Percentiles rank a stretch among this genome's conserved stretches.
phyloP scores from a whole-genome alignment of 2,329 filamentous ascomycete species.

The Botryotinia calthae region DNA sequence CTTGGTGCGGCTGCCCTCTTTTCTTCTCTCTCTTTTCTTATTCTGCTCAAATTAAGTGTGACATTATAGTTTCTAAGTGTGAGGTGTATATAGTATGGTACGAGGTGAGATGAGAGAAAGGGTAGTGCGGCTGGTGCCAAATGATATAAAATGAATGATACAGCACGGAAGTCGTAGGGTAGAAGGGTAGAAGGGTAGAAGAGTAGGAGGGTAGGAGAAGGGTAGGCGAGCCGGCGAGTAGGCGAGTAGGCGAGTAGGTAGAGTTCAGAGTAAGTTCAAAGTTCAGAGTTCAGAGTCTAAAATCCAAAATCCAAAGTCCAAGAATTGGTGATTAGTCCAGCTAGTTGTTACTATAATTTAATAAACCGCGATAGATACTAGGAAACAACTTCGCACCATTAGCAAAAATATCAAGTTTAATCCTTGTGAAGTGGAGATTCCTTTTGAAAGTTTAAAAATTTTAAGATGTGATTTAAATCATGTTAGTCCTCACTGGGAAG shows the following conservation, averaged over 20 bases:
- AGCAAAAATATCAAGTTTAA: background rate
- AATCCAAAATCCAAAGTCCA: background rate
- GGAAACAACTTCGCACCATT: background rate
- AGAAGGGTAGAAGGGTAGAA: background rate
- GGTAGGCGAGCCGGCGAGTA: background rate
- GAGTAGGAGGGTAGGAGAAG: background rate
- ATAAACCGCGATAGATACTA: background rate
- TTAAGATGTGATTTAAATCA: background rate
- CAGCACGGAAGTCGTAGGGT: background rate
- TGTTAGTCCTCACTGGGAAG: background rate
- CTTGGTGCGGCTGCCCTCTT: constrained; percentile 3
- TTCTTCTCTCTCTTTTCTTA: background rate
- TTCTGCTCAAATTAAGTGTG: background rate
- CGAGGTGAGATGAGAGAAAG: constrained; percentile 6
- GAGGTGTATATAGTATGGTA: constrained; percentile 1
- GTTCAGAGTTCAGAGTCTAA: background rate
- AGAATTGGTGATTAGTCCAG: background rate
- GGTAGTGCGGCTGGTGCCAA: background rate
- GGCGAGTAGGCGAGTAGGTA: background rate
- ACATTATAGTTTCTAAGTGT: background rate
- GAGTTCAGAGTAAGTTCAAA: background rate
- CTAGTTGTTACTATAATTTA: background rate
- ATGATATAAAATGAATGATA: background rate
- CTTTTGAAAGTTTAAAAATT: background rate
- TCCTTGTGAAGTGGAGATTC: background rate